Conservation (phyloP, 352 stramenopile species). For the Phytophthora cryptogea region DNA sequence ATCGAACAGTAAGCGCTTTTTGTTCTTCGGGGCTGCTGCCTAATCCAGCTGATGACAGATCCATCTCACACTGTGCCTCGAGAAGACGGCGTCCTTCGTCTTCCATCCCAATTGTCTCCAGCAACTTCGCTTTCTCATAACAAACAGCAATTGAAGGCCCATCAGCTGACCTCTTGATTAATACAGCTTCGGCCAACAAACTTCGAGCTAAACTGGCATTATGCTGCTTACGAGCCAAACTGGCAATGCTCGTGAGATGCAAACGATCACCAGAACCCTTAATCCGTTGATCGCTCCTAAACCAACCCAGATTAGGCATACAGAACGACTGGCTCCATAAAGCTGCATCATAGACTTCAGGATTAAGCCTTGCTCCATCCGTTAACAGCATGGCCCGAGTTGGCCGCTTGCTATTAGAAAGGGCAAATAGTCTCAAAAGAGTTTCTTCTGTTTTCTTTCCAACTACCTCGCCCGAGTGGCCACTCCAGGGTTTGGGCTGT, state of each 20-base stretch:
- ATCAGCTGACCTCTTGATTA: conserved; percentile 1
- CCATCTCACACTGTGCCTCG: conserved; percentile 32
- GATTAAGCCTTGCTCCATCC: conserved; percentile 28
- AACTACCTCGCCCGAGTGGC: conserved; percentile 42
- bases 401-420: background rate
- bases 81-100: conserved; percentile 37
- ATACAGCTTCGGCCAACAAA: conserved; percentile 40
- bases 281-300: background rate
- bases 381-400: background rate
- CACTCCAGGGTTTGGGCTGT: conserved; percentile 35
- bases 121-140: conserved; percentile 48
- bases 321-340: conserved; percentile 41
- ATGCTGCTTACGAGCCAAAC: conserved; percentile 55
- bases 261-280: conserved; percentile 16
- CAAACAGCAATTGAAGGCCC: conserved; percentile 12
- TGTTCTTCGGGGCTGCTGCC: background rate
- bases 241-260: conserved; percentile 41
- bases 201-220: conserved; percentile 48
- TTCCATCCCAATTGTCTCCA: conserved; percentile 40
- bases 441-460: conserved; percentile 41
- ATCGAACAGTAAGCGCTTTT: conserved; percentile 8
- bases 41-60: conserved; percentile 13
- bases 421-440: conserved; percentile 25
- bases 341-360: conserved; percentile 37
- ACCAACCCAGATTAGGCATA: conserved; percentile 1